Evolutionary conservation across 208 protist species (phyloP).

Genomic region (Crithidia brevicula): DNA sequence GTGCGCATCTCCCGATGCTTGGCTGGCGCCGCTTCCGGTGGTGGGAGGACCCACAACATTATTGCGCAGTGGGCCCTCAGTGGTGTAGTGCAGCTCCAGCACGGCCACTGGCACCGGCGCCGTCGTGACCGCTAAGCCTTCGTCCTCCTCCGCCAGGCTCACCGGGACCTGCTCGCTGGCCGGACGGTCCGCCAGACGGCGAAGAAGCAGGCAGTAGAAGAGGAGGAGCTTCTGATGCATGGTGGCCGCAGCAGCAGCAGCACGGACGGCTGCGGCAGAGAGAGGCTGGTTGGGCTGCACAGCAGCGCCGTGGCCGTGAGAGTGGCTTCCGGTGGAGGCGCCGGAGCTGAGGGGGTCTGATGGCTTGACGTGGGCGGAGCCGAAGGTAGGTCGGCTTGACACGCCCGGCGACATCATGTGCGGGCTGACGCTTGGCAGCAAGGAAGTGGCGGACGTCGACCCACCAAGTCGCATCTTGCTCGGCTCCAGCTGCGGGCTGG

Average conservation of each 20-base stretch:
- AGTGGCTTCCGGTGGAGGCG: background rate
- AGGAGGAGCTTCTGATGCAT: constrained; percentile 46
- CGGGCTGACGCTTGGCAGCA: constrained; percentile 11
- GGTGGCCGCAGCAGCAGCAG: constrained; percentile 22
- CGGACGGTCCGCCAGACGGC: constrained; percentile 27
- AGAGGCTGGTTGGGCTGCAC: background rate
- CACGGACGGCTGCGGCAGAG: constrained; percentile 2
- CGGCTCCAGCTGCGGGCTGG: constrained; percentile 14
- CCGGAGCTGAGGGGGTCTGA: constrained; percentile 5
- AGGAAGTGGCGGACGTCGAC: constrained; percentile 6
- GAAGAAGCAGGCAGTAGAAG: constrained; percentile 57
- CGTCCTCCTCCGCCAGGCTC: constrained; percentile 4
- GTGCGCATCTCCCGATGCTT: constrained; percentile 4
- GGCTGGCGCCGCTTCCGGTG: background rate
- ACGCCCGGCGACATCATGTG: constrained; percentile 8
- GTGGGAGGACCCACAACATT: constrained; percentile 4
- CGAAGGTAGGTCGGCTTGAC: constrained; percentile 7
- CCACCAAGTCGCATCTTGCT: constrained; percentile 17
- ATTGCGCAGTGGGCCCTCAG: constrained; percentile 28
- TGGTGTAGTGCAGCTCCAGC: constrained; percentile 55
- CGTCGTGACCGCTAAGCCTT: background rate
- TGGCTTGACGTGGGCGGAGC: constrained; percentile 13
- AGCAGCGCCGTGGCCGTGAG: constrained; percentile 1
- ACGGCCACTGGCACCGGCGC: constrained; percentile 46
- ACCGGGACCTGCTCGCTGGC: constrained; percentile 2